Base-by-base conservation (phyloP, 805 yeast species). In the Yarrowia keelungensis region DNA sequence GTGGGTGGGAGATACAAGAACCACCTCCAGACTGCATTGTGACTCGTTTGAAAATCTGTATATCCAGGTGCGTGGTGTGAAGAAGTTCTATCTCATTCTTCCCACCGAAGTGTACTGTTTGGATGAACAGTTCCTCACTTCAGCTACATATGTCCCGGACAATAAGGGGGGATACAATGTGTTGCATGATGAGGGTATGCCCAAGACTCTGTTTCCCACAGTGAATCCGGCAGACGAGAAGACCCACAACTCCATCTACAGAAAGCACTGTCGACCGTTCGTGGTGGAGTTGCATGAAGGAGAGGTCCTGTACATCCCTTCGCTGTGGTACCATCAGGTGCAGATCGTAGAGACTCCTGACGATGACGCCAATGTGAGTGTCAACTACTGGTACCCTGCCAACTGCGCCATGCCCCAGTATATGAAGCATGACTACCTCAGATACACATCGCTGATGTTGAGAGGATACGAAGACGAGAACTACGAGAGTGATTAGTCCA, bases 241-340 rank as follows among this genome's bases (percentile, higher is more conserved):
- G 19, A 72, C 71, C 5, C 70, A 36, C 56, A 67, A 68, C 50
- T 45, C 19, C 39, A 53, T 69, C 46, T 70, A 38, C 68, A 49
- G 45, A 15, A 26, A 11, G 14, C 65, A 62, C 12, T 70, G 74
- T 69, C 69, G 69, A 42, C 73, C 70, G 35, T 76, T 71, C 61
- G 70, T 69, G n/a, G 79, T 79, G 32, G 75, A 71, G 39, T 69
- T 80, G 35, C 67, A 73, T 8, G 77, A 80, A 1, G 81, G 82
- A 4, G 80, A 80, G 56, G 73, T 76, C 15, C 73, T 80, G 49
- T 80, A 76, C 69, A 69, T 80, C 11, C 82, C 82, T 0, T 78
- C 81, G 5, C 72, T 79, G 61, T 80, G 82, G 82, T 80, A 77
- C 70, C 82, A 80, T 58, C 80, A 79, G 71, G 79, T 80, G 8